These are phyloP conservation scores for Corymbia maculata DNA, from an alignment of 345 rosid species.

Conservation along the genomic window DNA sequence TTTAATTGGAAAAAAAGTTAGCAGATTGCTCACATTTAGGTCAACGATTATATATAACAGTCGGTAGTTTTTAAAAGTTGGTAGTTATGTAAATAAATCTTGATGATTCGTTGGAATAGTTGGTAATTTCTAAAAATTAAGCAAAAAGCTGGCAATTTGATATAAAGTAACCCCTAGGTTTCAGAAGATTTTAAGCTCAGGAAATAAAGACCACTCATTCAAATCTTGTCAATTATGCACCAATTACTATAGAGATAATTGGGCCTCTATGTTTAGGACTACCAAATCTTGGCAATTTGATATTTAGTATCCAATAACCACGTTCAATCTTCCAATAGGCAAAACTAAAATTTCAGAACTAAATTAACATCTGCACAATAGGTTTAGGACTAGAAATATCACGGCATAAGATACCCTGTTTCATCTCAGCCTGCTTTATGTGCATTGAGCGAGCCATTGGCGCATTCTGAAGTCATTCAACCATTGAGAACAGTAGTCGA, in stretches of 20 bases:
- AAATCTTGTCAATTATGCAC: not conserved
- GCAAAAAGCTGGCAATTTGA: not conserved
- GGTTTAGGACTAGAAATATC: too few species aligned
- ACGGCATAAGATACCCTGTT: too few species aligned
- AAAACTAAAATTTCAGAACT: too few species aligned
- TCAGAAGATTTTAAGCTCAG: rapidly evolving
- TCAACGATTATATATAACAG: not conserved
- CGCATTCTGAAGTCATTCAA: too few species aligned
- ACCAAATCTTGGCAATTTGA: too few species aligned
- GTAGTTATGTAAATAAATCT: not conserved
- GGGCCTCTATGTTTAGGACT: too few species aligned
- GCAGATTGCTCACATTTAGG: not conserved
- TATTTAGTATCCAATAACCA: rapidly evolving
- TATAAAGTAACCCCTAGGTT: not conserved
- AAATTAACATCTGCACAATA: too few species aligned
- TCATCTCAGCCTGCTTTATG: too few species aligned
- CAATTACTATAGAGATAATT: too few species aligned
- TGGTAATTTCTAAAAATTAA: not conserved
- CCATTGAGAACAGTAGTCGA: too few species aligned
- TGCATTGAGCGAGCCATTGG: too few species aligned
- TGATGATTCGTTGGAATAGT: not conserved
- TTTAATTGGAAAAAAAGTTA: not conserved
- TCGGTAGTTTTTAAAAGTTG: not conserved
- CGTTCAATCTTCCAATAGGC: not conserved
- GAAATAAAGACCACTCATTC: rapidly evolving